Conservation (phyloP, 495 filamentous ascomycete genomes). For the Parathielavia hyrcaniae region DNA sequence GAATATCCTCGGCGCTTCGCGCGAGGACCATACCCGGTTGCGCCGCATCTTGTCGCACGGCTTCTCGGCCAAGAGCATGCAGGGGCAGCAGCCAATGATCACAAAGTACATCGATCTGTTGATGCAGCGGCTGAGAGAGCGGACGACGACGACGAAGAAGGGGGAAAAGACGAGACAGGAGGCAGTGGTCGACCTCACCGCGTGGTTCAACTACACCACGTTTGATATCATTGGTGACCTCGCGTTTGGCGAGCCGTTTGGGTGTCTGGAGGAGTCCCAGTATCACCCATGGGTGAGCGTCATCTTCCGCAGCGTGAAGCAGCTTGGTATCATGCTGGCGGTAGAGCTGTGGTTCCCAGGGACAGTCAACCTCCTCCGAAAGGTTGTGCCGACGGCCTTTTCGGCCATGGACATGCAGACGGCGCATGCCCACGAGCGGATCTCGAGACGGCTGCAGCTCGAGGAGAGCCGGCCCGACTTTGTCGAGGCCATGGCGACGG, state of each 20-base stretch:
- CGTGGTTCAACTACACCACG: conserved; percentile 53
- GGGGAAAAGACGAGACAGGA: neutral
- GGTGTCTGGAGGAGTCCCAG: conserved; percentile 35
- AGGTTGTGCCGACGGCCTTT: neutral
- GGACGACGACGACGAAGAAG: neutral
- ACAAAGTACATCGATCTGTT: conserved; percentile 38
- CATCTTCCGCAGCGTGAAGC: conserved; percentile 19
- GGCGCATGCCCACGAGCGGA: conserved; percentile 21
- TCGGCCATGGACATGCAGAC: conserved; percentile 19
- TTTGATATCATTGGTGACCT: conserved; percentile 59
- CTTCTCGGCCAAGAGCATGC: conserved; percentile 45
- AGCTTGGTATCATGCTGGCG: neutral
- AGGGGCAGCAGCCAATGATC: conserved; percentile 40
- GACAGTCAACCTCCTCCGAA: neutral
- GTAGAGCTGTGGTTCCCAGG: conserved; percentile 3
- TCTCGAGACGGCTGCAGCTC: conserved; percentile 28
- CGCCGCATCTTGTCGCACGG: conserved; percentile 45
- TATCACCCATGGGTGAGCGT: conserved; percentile 40
- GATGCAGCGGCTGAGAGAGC: conserved; percentile 32
- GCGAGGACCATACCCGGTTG: conserved; percentile 37
- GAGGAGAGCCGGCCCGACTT: conserved; percentile 33
- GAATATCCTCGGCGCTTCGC: conserved; percentile 31
- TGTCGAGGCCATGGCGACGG: conserved; percentile 36
- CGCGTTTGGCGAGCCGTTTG: conserved; percentile 51
- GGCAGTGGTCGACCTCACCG: conserved; percentile 28